Conservation (phyloP, 1,139 yeast species). For the Yamadazyma triangularis region DNA sequence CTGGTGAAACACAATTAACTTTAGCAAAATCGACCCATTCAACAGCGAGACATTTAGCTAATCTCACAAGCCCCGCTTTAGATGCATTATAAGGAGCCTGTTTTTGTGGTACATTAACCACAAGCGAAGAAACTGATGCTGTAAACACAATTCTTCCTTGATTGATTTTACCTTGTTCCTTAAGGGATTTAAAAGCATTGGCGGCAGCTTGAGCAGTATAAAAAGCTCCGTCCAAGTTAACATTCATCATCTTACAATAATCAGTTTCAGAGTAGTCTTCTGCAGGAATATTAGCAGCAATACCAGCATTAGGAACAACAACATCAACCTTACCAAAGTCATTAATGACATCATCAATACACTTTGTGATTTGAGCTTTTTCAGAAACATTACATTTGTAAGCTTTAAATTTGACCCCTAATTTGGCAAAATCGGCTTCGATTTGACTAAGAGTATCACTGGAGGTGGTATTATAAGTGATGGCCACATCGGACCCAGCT, state of each 20-base stretch:
- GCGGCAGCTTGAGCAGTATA: conserved; percentile 44
- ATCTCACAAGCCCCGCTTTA: conserved; percentile 46
- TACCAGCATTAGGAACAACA: conserved; percentile 56
- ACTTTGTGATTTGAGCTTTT: conserved; percentile 16
- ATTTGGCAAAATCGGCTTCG: conserved; percentile 12
- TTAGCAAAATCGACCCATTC: conserved; percentile 53
- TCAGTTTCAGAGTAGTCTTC: conserved; percentile 15
- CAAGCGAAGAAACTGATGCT: conserved; percentile 28
- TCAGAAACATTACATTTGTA: conserved; percentile 16
- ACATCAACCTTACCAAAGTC: conserved; percentile 43
- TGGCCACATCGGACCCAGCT: conserved; percentile 26
- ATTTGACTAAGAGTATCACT: conserved; percentile 31
- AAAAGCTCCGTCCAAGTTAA: conserved; percentile 45
- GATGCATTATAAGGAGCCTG: conserved; percentile 53
- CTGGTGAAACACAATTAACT: conserved; percentile 56
- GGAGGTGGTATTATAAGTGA: conserved; percentile 21
- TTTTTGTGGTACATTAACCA: conserved; percentile 50
- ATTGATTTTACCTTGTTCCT: conserved; percentile 12
- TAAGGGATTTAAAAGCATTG: conserved; percentile 43
- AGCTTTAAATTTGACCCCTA: conserved; percentile 16
- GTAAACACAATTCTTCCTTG: conserved; percentile 23
- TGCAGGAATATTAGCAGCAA: conserved; percentile 29
- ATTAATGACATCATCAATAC: conserved; percentile 14
- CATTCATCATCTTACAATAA: conserved; percentile 35
- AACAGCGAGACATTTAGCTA: conserved; percentile 47